These are phyloP conservation scores for Neospora caninum DNA, from an alignment of 169 alveolate genomes.

Conservation along the genomic window DNA sequence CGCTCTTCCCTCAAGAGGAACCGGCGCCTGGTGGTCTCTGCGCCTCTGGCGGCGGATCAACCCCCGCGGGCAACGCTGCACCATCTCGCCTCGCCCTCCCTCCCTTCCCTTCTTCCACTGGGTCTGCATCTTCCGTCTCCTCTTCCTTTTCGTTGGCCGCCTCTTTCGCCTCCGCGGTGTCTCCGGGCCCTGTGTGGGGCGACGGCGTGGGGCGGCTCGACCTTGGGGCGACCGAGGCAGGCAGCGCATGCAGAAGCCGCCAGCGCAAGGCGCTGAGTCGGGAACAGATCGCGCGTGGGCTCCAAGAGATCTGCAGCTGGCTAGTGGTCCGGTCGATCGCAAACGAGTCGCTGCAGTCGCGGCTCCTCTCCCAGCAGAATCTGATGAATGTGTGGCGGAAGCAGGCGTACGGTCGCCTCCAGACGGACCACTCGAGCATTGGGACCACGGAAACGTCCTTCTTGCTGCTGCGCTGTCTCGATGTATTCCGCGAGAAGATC, in stretches of 20 bases:
- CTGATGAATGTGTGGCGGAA: constrained; percentile 64
- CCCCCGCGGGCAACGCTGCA: too few relatives aligned
- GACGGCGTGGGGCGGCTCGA: too few relatives aligned
- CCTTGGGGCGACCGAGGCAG: too few relatives aligned
- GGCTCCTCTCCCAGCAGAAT: constrained; percentile 68
- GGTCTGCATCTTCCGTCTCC: constrained; percentile 9
- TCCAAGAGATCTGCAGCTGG: constrained; percentile 67
- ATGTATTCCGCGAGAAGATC: constrained; percentile 44
- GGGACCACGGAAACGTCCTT: constrained; percentile 50
- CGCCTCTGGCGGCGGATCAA: constrained; percentile 36
- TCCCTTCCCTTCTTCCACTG: not conserved
- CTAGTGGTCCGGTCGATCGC: constrained; percentile 64
- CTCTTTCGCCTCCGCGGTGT: too few relatives aligned
- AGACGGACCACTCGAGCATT: constrained; percentile 36
- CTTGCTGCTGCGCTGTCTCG: constrained; percentile 37
- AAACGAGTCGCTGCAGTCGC: constrained; percentile 61
- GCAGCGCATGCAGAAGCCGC: not conserved
- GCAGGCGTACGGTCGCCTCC: constrained; percentile 55
- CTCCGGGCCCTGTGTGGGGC: too few relatives aligned
- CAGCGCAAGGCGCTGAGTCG: not conserved
- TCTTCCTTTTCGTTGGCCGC: not conserved
- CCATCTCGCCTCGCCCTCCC: too few relatives aligned
- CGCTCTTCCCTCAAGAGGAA: constrained; percentile 44
- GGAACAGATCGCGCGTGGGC: not conserved
- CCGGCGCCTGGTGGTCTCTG: constrained; percentile 20